Percentiles rank a stretch among this genome's conserved stretches.
Conservation (phyloP, 2,329 filamentous ascomycete genomes). For the Mycocentrospora acerina region DNA sequence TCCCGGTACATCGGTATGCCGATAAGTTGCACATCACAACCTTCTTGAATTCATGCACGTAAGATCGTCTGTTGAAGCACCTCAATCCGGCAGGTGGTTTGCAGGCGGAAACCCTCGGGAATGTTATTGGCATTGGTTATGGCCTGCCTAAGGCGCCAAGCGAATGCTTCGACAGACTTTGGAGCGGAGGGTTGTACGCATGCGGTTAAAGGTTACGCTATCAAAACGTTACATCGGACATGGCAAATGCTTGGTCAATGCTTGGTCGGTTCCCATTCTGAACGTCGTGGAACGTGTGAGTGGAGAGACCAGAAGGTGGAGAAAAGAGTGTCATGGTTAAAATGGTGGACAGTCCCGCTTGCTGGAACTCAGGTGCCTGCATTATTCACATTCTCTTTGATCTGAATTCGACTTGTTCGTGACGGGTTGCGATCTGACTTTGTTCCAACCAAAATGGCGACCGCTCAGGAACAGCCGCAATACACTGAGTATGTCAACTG, state of each 20-base stretch:
- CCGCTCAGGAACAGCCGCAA: conserved; percentile 31
- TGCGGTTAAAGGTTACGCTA: conserved; percentile 15
- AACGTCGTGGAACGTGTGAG: no score
- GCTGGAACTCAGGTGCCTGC: conserved; percentile 13
- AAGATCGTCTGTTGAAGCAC: conserved; percentile 17
- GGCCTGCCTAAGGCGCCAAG: conserved; percentile 31
- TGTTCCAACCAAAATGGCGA: conserved; percentile 23
- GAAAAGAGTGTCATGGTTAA: conserved; percentile 11
- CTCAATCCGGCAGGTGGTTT: conserved; percentile 28
- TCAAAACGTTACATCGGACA: conserved; percentile 36
- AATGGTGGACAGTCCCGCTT: conserved; percentile 21
- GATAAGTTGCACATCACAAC: not conserved
- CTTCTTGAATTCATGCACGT: conserved; percentile 17
- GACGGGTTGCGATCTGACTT: conserved; percentile 1
- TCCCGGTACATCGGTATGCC: conserved; percentile 15
- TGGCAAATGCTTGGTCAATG: conserved; percentile 25
- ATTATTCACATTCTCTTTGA: conserved; percentile 1
- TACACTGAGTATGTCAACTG: conserved; percentile 28
- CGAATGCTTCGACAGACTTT: conserved; percentile 27
- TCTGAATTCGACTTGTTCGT: no score
- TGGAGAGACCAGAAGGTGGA: no score
- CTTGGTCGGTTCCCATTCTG: conserved; percentile 17
- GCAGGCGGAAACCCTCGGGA: conserved; percentile 8
- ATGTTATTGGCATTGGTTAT: conserved; percentile 6
- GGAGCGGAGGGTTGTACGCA: conserved; percentile 12